phyloP scores from a whole-genome alignment of 129 eudicot species.

The Centella asiatica region DNA sequence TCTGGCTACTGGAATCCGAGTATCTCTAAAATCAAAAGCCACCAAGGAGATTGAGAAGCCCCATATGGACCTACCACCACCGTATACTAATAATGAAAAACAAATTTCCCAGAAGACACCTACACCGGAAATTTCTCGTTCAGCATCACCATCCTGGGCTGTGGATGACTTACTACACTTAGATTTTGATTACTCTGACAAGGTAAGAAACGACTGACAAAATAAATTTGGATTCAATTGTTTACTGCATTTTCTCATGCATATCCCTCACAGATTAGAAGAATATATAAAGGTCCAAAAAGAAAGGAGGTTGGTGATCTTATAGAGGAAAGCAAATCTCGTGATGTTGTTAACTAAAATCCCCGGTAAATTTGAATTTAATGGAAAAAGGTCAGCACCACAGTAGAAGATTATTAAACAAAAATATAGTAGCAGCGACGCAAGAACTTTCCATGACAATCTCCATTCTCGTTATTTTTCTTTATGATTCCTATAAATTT shows the following conservation, averaged over 20 bases:
- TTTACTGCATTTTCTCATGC: neutral
- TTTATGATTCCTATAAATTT: neutral
- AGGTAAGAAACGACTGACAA: conserved; percentile 33
- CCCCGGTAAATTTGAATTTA: too few relatives aligned
- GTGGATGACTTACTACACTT: conserved; percentile 76
- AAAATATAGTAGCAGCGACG: too few relatives aligned
- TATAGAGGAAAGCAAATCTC: too few relatives aligned
- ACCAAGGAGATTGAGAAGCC: conserved; percentile 29
- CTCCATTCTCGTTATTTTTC: neutral
- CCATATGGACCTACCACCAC: conserved; percentile 42
- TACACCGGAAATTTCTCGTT: conserved; percentile 32
- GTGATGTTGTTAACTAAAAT: too few relatives aligned
- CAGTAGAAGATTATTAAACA: too few relatives aligned
- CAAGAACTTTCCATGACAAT: neutral
- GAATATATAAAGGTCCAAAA: neutral
- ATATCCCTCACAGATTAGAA: neutral
- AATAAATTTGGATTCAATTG: too few relatives aligned
- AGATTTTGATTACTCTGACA: conserved; percentile 57
- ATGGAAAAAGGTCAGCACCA: too few relatives aligned
- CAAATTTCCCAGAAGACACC: conserved; percentile 34
- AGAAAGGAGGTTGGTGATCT: neutral
- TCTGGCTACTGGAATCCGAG: conserved; percentile 86
- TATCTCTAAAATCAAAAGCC: conserved; percentile 48
- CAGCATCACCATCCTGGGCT: conserved; percentile 62
- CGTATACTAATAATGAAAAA: conserved; percentile 26